Base-by-base conservation (phyloP, 1,139 yeast genomes). In the Taphrina wiesneri region DNA sequence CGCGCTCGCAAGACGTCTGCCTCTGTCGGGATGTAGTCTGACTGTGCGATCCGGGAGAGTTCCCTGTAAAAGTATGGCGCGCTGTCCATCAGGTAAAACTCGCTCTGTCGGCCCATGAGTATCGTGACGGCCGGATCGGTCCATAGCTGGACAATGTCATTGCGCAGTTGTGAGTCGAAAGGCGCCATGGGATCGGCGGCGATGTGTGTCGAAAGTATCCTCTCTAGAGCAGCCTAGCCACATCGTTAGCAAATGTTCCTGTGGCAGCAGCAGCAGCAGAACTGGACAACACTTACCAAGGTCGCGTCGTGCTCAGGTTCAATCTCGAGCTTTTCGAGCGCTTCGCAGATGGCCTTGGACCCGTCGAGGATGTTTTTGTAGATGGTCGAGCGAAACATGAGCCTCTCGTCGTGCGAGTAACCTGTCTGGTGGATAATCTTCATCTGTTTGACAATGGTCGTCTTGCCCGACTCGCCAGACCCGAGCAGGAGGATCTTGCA, bases 391-490 rank as follows among this genome's bases (percentile, higher is more conserved):
- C 90, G 78, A 74, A 91, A 95, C 74, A 90, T 93, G 56, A 81
- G 75, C 64, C 96, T 79, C 75, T 95, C 99, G 71, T 85, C 88
- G 54, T 83, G 83, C 0, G 87, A 81, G 77, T 92, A 93, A 3
- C 97, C 96, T 30, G 89, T 87, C 70, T 90, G 89, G 75, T 93
- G 98, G 62, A 91, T 76, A 34, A 93, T 79, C 72, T 88, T 85
- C 85, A 93, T 84, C 75, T 95, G 99, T 75, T 93, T 95, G 70
- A 93, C 79, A 15, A 93, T 96, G 0, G 99, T 93, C 2, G 96
- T 89, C 75, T 93, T 93, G 9, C 99, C 99, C 66, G 93, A 86
- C 76, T 93, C 99, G 6, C 99, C 99, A 0, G 98, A 91, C 30
- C 99, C 99, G 66, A 87, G 79, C 61, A 87, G 79, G 51, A 87